These are phyloP conservation scores for Yarrowia hollandica DNA, from an alignment of 805 yeast species.

Conservation along the genomic window DNA sequence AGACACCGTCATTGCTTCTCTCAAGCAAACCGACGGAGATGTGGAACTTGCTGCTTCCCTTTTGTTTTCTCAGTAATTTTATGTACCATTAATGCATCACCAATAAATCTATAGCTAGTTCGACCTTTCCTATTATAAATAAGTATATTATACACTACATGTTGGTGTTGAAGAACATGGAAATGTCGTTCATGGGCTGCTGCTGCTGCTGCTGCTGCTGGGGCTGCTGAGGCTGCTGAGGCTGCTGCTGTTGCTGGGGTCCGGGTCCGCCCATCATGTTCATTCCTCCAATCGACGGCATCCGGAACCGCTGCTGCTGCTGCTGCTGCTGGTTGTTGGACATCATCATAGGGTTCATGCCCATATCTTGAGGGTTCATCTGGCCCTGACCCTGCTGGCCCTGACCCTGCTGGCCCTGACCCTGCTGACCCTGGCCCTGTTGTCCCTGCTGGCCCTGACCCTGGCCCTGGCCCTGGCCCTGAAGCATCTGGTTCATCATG, in stretches of 20 bases:
- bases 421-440: not conserved
- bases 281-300: slow-evolving; percentile 22
- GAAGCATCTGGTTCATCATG: slow-evolving; percentile 27
- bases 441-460: not conserved
- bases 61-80: slow-evolving; percentile 49
- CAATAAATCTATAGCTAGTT: no score
- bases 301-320: slow-evolving; percentile 13
- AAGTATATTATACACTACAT: not conserved
- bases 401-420: not conserved
- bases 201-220: no score
- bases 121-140: not conserved
- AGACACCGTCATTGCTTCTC: slow-evolving; percentile 62
- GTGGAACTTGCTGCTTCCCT: slow-evolving; percentile 84
- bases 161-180: slow-evolving; percentile 21
- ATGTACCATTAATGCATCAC: no score
- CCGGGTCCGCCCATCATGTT: slow-evolving; percentile 22
- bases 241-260: slow-evolving; percentile 17
- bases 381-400: not conserved
- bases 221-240: not conserved
- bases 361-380: not conserved
- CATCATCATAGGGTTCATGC: slow-evolving; percentile 27
- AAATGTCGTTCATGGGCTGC: slow-evolving; percentile 23
- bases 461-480: not conserved
- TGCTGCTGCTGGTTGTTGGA: slow-evolving; percentile 20
- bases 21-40: slow-evolving; percentile 69